Base-by-base conservation (phyloP, 768 basidiomycete genomes). In the Lactarius quietus region DNA sequence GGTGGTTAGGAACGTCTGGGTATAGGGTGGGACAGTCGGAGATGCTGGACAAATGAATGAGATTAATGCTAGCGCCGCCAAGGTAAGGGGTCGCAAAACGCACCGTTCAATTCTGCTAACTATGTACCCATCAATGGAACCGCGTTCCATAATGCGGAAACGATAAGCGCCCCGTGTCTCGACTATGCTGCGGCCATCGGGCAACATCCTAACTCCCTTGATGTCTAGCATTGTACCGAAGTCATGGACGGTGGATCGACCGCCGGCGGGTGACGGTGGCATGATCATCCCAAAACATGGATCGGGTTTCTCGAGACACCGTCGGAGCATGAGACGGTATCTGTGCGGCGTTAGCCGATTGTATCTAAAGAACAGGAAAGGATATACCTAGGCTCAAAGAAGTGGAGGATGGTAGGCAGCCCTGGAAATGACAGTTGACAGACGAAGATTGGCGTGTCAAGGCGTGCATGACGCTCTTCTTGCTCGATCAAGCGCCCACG, bases 191-290 rank as follows among this genome's bases (percentile, higher is more conserved):
- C 95, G 80, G 15, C 96, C 96, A 74, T 99, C 96, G 3, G 86
- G 81, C 31, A 95, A 80, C 86, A 92, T 91, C 73, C 92, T 89
- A 8, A 96, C 93, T 68, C 82, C 85, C 68, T 83, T 83, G 65
- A 98, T 95, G 74, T 93, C 86, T 60, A 98, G 83, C 88, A 98
- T 95, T 45, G 95, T 98, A 5, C 96, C 96, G 76, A 90, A 99
- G 65, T 93, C 87, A 70, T 79, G 75, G 39, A 82, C 80, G 26
- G 57, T 8, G 52, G 61, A 54, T 52, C 63, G 63, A 48, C 64
- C 63, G 23, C 52, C 52, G 26, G 79, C 76, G 28, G 78, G 73
- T 26, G 80, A 76, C 3, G 83, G 80, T 17, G 91, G 87, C 78
- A 96, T 87, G 72, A 97, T 84, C 92, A 98, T 98, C 41, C 96